Conservation (phyloP, 352 stramenopile genomes). For the Globisporangium spinosum region DNA sequence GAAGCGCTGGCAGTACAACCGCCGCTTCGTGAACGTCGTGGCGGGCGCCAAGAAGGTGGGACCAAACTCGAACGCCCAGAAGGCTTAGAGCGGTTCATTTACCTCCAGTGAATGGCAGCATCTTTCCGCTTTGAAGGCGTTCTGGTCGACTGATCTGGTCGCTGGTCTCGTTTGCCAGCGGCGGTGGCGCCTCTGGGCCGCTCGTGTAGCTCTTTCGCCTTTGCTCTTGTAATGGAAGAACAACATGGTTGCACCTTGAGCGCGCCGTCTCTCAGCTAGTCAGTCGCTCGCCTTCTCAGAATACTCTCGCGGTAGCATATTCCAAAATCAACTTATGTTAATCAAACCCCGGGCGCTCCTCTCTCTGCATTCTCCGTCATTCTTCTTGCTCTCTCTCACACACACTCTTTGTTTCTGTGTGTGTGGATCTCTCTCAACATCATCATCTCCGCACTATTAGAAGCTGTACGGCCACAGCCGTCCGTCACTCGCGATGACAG, state of each 20-base stretch:
- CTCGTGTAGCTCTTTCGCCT: neutral
- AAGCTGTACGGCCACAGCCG: neutral
- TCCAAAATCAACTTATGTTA: slow-evolving; percentile 57
- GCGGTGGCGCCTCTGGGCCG: neutral
- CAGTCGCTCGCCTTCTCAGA: slow-evolving; percentile 7
- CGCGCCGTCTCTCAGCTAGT: slow-evolving; percentile 22
- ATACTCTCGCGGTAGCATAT: slow-evolving; percentile 30
- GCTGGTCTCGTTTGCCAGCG: neutral
- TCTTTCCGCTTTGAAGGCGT: slow-evolving; percentile 14
- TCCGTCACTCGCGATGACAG: neutral
- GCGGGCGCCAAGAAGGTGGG: slow-evolving; percentile 96
- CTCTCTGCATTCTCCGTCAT: neutral
- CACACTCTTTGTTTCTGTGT: neutral
- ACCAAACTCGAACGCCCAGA: slow-evolving; percentile 98
- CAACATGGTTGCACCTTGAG: slow-evolving; percentile 2
- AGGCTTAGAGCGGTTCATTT: slow-evolving; percentile 42
- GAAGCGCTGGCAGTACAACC: slow-evolving; percentile 99
- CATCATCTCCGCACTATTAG: neutral
- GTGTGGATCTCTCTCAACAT: neutral
- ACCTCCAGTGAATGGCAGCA: slow-evolving; percentile 2
- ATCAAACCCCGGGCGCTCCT: slow-evolving; percentile 22
- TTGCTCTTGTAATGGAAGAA: slow-evolving; percentile 13
- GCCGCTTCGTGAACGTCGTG: slow-evolving; percentile 99
- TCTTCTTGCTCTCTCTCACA: neutral
- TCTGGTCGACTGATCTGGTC: neutral